Evolutionary conservation across 768 basidiomycete genomes (phyloP), one percentile per base, ranked within the genome.

Genomic region (Xerocomellus dryophilus): DNA sequence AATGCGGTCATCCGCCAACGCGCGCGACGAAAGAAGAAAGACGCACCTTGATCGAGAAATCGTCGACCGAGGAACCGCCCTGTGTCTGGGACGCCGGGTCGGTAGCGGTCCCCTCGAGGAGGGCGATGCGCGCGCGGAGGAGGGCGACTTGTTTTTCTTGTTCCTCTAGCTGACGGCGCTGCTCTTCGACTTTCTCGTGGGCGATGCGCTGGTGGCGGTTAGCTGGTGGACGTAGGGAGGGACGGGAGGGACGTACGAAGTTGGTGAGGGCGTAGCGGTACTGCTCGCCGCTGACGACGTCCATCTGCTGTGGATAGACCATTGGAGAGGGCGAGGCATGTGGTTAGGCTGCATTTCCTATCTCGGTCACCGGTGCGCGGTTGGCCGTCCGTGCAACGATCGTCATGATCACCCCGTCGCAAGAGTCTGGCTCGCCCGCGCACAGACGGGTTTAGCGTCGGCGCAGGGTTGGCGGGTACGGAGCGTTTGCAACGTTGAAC

Each of bases 131-230:
- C 2, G 78, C 78, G 41, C 86, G 77, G 25, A 93, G 78, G 38
- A 77, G 73, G 1, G 89, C 92, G 42, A 93, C 85, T 67, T 92
- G 89, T 58, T 82, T 77, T 59, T 93, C 91, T 66, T 92, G 90
- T 66, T 90, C 86, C 64, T 90, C 86, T 20, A 93, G 79, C 64
- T 93, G 89, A 12, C 64, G 65, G 11, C 90, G 76, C 66, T 93
- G 90, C 61, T 86, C 81, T 68, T 93, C 90, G 60, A 93, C 90
- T 69, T 88, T 91, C 70, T 92, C 86, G 75, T 93, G 90, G 27
- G 90, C 90, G 66, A 92, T 88, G 50, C 88, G 81, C 90, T 61
- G 46, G 17, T 1, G 4, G 34, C 8, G 35, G 7, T 45, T 21
- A 44, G 5, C 5, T 5, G 18, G 17, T 12, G 15, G 8, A 8